phyloP scores from a whole-genome alignment of 23 red algal species.

The Gracilariopsis chorda region DNA sequence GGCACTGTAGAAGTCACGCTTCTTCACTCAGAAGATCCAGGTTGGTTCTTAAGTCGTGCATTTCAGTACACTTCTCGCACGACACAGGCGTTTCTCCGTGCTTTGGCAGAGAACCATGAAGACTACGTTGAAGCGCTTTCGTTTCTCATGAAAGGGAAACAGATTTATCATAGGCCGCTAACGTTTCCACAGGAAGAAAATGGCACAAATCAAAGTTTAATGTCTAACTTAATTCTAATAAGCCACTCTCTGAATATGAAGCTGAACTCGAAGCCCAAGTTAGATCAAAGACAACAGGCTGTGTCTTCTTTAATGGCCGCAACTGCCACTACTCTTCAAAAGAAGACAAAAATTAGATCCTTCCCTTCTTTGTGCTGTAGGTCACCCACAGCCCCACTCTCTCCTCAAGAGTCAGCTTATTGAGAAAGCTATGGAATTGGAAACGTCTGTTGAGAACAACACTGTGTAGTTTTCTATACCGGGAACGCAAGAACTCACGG shows the following conservation, averaged over 20 bases:
- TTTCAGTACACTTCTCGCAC: constrained; percentile 25
- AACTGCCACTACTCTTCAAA: background rate
- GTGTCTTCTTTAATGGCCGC: background rate
- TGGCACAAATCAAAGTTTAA: background rate
- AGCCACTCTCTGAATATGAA: background rate
- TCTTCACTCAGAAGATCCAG: constrained; percentile 15
- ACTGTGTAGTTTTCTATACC: too few relatives aligned
- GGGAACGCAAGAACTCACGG: too few relatives aligned
- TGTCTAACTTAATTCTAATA: background rate
- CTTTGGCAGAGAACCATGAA: background rate
- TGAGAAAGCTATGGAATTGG: background rate
- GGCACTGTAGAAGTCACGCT: background rate
- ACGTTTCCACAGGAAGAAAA: background rate
- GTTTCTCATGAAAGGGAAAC: background rate
- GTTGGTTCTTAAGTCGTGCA: constrained; percentile 13
- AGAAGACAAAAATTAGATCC: background rate
- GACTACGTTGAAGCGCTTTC: background rate
- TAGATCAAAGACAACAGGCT: background rate
- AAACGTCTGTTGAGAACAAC: background rate
- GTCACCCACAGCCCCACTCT: background rate
- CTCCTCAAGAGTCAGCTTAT: background rate
- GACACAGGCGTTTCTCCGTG: background rate
- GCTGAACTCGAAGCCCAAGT: background rate
- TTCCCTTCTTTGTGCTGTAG: background rate
- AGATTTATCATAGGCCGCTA: background rate